Evolutionary conservation across 2,329 filamentous ascomycete genomes (phyloP).

Genomic region (Davidsoniella neocaledoniae): DNA sequence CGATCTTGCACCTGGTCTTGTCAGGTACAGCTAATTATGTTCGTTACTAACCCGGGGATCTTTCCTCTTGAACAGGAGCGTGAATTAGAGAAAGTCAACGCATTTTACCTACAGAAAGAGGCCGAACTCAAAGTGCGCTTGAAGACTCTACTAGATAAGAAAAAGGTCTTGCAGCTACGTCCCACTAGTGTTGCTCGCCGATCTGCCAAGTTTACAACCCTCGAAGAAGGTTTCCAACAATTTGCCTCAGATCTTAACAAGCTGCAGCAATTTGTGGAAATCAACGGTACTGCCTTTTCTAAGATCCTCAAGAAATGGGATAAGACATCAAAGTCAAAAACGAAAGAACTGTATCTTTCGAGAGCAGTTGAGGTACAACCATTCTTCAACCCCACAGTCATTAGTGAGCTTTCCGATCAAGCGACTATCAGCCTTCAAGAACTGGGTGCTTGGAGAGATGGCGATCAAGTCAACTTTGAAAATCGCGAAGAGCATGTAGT

Average conservation of each 20-base stretch:
- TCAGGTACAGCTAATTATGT: not conserved
- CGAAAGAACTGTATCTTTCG: slow-evolving; percentile 92
- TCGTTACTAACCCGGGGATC: slow-evolving; percentile 14
- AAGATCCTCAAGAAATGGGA: slow-evolving; percentile 99
- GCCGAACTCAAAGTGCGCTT: slow-evolving; percentile 93
- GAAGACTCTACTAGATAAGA: slow-evolving; percentile 87
- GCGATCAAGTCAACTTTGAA: slow-evolving; percentile 78
- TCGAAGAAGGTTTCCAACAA: slow-evolving; percentile 93
- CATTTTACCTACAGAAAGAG: slow-evolving; percentile 94
- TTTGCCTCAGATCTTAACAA: slow-evolving; percentile 96
- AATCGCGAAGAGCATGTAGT: slow-evolving; percentile 42
- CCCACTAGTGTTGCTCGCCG: slow-evolving; percentile 58
- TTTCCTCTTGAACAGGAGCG: slow-evolving; percentile 55
- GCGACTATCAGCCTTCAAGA: slow-evolving; percentile 93
- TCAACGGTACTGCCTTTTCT: slow-evolving; percentile 93
- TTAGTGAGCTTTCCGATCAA: slow-evolving; percentile 90
- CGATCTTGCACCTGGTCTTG: not conserved
- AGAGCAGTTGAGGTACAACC: slow-evolving; percentile 93
- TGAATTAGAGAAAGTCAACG: slow-evolving; percentile 96
- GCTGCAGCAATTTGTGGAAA: slow-evolving; percentile 94
- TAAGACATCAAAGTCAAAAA: slow-evolving; percentile 97
- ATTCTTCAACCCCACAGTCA: slow-evolving; percentile 93
- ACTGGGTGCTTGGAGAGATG: slow-evolving; percentile 91
- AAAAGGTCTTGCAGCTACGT: slow-evolving; percentile 72
- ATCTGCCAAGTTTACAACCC: slow-evolving; percentile 82